Percentiles rank a stretch among this genome's conserved stretches.
These are phyloP conservation scores for Incumbomyces delicatus DNA, from an alignment of 2,329 filamentous ascomycete species.

Conservation along the genomic window DNA sequence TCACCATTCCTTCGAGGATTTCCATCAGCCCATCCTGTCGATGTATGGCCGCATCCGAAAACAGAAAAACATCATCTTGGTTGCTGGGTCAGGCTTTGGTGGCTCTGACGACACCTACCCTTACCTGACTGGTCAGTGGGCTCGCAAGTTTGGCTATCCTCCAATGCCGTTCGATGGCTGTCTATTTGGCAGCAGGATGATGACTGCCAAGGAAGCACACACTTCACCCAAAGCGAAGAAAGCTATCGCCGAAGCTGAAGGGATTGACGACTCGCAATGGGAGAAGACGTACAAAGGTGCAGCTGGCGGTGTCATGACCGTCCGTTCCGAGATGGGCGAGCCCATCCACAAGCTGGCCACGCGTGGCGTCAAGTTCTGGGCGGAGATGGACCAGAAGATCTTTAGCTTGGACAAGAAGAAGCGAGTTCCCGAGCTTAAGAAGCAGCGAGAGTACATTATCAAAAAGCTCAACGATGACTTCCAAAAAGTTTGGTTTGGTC, in stretches of 20 bases:
- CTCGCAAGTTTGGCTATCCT: constrained; percentile 75
- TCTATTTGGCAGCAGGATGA: constrained; percentile 84
- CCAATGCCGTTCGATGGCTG: constrained; percentile 92
- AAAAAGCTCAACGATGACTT: constrained; percentile 93
- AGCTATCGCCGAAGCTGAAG: constrained; percentile 76
- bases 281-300: constrained; percentile 88
- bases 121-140: constrained; percentile 83
- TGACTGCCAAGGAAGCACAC: constrained; percentile 86
- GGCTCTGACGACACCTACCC: constrained; percentile 84
- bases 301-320: constrained; percentile 88
- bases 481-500: constrained; percentile 94
- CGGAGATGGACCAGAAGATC: constrained; percentile 98
- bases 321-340: constrained; percentile 97
- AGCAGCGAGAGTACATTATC: constrained; percentile 83
- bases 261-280: constrained; percentile 74
- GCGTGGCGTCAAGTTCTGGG: constrained; percentile 91
- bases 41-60: constrained; percentile 86
- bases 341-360: constrained; percentile 98
- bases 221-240: constrained; percentile 82
- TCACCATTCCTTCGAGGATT: constrained; percentile 91
- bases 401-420: constrained; percentile 95
- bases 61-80: constrained; percentile 74
- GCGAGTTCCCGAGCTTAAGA: constrained; percentile 75
- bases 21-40: constrained; percentile 80
- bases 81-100: constrained; percentile 87